Percentiles rank a stretch among this genome's conserved stretches.
phyloP scores from a whole-genome alignment of 495 filamentous ascomycete genomes.

The Beverwykella pulmonaria region DNA sequence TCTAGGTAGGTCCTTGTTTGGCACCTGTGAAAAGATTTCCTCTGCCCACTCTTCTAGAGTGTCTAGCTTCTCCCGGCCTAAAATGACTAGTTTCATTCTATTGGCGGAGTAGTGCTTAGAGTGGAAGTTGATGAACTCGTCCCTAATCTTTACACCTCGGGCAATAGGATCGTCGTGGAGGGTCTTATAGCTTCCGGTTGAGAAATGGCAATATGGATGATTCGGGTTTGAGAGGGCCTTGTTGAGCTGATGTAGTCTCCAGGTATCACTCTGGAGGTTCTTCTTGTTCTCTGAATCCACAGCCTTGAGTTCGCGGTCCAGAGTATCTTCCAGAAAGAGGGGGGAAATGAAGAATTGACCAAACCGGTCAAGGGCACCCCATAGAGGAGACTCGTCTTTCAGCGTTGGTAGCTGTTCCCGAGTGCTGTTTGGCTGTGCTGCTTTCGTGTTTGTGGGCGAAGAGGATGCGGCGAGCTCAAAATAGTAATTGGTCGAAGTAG shows the following conservation, averaged over 20 bases:
- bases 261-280: slow-evolving; percentile 93
- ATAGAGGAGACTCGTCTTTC: slow-evolving; percentile 64
- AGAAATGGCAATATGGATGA: slow-evolving; percentile 96
- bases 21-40: slow-evolving; percentile 80
- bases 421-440: slow-evolving; percentile 23
- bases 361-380: slow-evolving; percentile 91
- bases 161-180: slow-evolving; percentile 82
- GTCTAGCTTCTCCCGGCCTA: slow-evolving; percentile 88
- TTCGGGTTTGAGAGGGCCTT: slow-evolving; percentile 87
- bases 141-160: slow-evolving; percentile 81
- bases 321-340: slow-evolving; percentile 83
- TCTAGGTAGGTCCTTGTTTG: slow-evolving; percentile 80
- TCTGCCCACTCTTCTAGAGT: slow-evolving; percentile 84
- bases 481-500: slow-evolving; percentile 96
- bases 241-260: slow-evolving; percentile 89
- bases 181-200: slow-evolving; percentile 88
- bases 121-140: slow-evolving; percentile 94
- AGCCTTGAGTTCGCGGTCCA: slow-evolving; percentile 88
- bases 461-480: slow-evolving; percentile 84
- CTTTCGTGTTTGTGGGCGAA: slow-evolving; percentile 34
- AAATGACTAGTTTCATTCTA: slow-evolving; percentile 88
- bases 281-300: slow-evolving; percentile 99
- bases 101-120: slow-evolving; percentile 92
- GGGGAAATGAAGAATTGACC: slow-evolving; percentile 96
- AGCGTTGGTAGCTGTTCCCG: slow-evolving; percentile 29